Evolutionary conservation across 2,329 filamentous ascomycete species (phyloP), one percentile per base, ranked within the genome.

Genomic region (Colletotrichum somersetense): DNA sequence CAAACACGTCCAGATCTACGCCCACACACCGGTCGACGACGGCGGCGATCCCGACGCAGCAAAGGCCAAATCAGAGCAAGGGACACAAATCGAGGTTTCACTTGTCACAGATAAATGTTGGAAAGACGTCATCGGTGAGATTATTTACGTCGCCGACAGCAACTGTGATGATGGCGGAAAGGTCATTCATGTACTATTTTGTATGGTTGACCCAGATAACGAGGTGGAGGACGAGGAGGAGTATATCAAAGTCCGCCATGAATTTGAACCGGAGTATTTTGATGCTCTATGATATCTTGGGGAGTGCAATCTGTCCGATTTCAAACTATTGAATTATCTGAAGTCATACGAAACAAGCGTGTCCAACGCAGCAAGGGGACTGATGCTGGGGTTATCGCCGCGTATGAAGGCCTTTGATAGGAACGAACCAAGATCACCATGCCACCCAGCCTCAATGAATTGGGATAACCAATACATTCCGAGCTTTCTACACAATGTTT

Each of bases 171-270:
- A 38, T 20, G 59, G 59, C 44, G 33, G 59, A 33, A 62, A 26
- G 6, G 7, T 62, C 33, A 62, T 62, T 1, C 11, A 35, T 23
- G 44, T 18, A 10, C 46, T 50, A 2, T 30, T 62, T 12, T 26
- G 35, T 6, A n/a, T 26, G 44, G 44, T 20, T 12, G 59, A 62
- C 10, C 30, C 23, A 16, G n/a, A 50, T 16, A 5, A 50, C 35
- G 59, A 62, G 30, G 44, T 56, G 33, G 53, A 23, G 44, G 59
- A 38, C n/a, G 44, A 18, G n/a, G 33, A 52, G n/a, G 33, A 59
- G n/a, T 59, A 16, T 16, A 30, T 56, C 33, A 16, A 38, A 5
- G 33, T 23, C 33, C 35, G 12, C 5, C 33, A 38, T 5, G 53
- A 38, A 30, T 23, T 56, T 20, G 33, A 56, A 20, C 3, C 53